phyloP scores from a whole-genome alignment of 331 rosid species.

The Acacia concinna region DNA sequence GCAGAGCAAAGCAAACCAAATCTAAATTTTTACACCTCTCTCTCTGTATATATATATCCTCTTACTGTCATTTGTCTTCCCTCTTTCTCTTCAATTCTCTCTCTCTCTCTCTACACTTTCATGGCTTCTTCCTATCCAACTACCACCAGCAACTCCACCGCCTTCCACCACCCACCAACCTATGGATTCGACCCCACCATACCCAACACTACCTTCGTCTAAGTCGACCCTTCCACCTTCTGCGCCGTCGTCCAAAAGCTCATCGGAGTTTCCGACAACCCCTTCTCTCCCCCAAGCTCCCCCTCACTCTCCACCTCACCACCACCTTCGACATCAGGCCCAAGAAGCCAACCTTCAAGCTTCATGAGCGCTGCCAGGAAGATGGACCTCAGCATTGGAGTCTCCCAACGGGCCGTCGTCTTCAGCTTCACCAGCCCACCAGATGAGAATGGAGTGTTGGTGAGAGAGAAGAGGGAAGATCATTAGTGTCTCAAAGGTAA shows the following conservation, averaged over 20 bases:
- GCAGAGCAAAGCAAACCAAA: too few relatives aligned
- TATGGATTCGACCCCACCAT: constrained; percentile 42
- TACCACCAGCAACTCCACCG: background rate
- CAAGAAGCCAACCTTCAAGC: constrained; percentile 49
- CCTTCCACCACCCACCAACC: constrained; percentile 27
- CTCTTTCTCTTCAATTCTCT: constrained; percentile 23
- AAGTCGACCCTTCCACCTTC: constrained; percentile 64
- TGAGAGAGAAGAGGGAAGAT: too few relatives aligned
- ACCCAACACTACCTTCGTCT: constrained; percentile 67
- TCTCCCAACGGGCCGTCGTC: background rate
- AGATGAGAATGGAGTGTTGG: too few relatives aligned
- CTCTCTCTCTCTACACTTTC: background rate
- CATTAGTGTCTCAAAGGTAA: too few relatives aligned
- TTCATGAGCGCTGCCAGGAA: constrained; percentile 64
- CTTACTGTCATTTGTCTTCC: constrained; percentile 28
- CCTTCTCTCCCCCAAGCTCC: constrained; percentile 43
- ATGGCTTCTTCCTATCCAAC: constrained; percentile 26
- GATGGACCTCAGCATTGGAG: constrained; percentile 47
- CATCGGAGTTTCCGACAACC: constrained; percentile 59
- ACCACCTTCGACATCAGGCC: constrained; percentile 37
- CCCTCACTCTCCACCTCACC: constrained; percentile 41
- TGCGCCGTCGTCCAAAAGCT: constrained; percentile 59
- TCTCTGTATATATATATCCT: too few relatives aligned
- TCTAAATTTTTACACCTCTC: too few relatives aligned
- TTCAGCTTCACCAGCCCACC: too few relatives aligned